Evolutionary conservation across 2,329 filamentous ascomycete species (phyloP).

Genomic region (Diaporthe batatas): DNA sequence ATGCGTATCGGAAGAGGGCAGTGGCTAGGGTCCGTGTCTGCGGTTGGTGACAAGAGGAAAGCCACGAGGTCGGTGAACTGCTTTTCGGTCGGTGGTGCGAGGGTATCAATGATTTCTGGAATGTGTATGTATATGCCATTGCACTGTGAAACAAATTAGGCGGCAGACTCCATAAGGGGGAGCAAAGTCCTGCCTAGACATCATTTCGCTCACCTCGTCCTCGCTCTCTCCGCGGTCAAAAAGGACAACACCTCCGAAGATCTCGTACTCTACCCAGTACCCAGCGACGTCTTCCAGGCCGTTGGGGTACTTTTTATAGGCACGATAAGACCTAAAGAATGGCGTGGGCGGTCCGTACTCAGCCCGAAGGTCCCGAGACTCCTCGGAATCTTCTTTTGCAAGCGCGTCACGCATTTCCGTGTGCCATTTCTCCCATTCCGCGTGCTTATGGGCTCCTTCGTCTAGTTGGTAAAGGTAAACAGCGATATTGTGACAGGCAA

Average conservation of each 20-base stretch:
- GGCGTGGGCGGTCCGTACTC: constrained; percentile 45
- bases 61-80: constrained; percentile 15
- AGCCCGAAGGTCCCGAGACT: constrained; percentile 35
- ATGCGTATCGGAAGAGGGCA: constrained; percentile 17
- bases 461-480: constrained; percentile 45
- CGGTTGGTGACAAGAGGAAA: constrained; percentile 16
- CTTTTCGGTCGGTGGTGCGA: constrained; percentile 27
- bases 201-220: constrained; percentile 14
- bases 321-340: constrained; percentile 47
- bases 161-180: not conserved
- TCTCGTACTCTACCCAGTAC: constrained; percentile 49
- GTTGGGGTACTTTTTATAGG: constrained; percentile 49
- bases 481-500: constrained; percentile 50
- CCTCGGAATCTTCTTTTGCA: constrained; percentile 42
- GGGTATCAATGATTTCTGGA: not conserved
- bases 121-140: constrained; percentile 21
- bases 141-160: constrained; percentile 20
- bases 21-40: not conserved
- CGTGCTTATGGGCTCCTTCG: constrained; percentile 45
- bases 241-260: constrained; percentile 48
- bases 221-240: constrained; percentile 40
- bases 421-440: constrained; percentile 38
- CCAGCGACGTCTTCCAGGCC: constrained; percentile 48
- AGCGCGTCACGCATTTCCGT: constrained; percentile 32
- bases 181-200: not conserved